phyloP scores from a whole-genome alignment of 2,329 filamentous ascomycete genomes.

The Aspergillus calidoustus region DNA sequence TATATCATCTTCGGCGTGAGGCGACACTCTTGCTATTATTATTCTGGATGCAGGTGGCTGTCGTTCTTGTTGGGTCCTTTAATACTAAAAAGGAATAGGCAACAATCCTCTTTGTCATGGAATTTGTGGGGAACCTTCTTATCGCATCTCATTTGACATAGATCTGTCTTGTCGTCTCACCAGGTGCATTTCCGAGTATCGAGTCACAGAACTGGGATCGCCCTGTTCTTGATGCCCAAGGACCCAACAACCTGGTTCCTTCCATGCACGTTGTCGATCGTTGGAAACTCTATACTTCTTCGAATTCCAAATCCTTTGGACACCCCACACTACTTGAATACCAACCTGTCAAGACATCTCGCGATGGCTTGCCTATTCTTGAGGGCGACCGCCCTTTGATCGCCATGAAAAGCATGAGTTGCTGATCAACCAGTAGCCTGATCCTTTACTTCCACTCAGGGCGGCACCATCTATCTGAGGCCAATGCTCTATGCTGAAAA shows the following conservation, averaged over 20 bases:
- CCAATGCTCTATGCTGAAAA: not conserved
- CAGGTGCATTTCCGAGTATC: slow-evolving; percentile 10
- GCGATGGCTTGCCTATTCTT: not conserved
- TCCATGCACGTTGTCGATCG: slow-evolving; percentile 25
- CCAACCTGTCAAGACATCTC: not conserved
- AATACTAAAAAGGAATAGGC: not conserved
- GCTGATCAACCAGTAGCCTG: not conserved
- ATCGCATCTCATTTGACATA: slow-evolving; percentile 1
- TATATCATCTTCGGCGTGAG: not conserved
- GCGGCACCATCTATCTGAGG: not conserved
- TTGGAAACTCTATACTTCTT: slow-evolving; percentile 19
- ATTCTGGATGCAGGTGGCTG: not conserved
- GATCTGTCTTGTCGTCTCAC: slow-evolving; percentile 4
- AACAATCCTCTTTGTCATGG: not conserved
- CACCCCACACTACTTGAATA: slow-evolving; percentile 15
- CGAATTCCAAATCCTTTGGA: slow-evolving; percentile 19
- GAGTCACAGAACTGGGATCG: slow-evolving; percentile 6
- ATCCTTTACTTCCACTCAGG: not conserved
- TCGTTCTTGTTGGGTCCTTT: not conserved
- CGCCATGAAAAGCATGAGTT: not conserved
- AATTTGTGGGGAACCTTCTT: not conserved
- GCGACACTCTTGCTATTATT: not conserved
- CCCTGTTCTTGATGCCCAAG: not conserved
- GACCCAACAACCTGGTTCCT: slow-evolving; percentile 27
- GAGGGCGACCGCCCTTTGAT: too few relatives aligned